phyloP scores from a whole-genome alignment of 192 early-diverging fungal genomes.

The Lobosporangium transversale region DNA sequence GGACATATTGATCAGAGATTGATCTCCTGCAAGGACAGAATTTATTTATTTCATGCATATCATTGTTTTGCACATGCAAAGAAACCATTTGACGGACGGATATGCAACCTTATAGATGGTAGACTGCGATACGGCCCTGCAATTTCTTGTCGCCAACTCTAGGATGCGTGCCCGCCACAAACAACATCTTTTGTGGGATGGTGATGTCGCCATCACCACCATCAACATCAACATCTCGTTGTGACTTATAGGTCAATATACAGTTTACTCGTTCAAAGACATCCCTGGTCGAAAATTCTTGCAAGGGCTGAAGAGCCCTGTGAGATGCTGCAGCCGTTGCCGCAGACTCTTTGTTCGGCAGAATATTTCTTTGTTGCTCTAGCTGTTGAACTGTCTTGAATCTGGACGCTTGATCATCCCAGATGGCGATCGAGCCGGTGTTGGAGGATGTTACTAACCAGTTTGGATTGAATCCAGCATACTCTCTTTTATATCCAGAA shows the following conservation, averaged over 20 bases:
- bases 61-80: too few species aligned
- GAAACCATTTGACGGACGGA: too few species aligned
- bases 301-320: slow-evolving; percentile 15
- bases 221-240: not conserved
- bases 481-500: slow-evolving; percentile 18
- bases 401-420: slow-evolving; percentile 31
- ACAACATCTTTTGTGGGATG: slow-evolving; percentile 2
- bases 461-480: slow-evolving; percentile 40
- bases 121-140: slow-evolving; percentile 44
- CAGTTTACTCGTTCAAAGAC: slow-evolving; percentile 49
- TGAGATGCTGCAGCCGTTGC: not conserved
- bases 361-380: too few species aligned
- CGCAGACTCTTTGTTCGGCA: slow-evolving; percentile 6
- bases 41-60: too few species aligned
- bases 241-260: slow-evolving; percentile 13
- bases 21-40: too few species aligned
- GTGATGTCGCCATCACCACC: too few species aligned
- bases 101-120: slow-evolving; percentile 8
- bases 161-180: slow-evolving; percentile 40
- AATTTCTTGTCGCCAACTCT: slow-evolving; percentile 33
- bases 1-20: too few species aligned
- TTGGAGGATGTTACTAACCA: slow-evolving; percentile 38
- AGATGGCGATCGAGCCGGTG: slow-evolving; percentile 36
- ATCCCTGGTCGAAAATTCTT: slow-evolving; percentile 24
- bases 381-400: slow-evolving; percentile 21